Conservation (phyloP, 768 basidiomycete species). For the Multifurca ochricompacta region DNA sequence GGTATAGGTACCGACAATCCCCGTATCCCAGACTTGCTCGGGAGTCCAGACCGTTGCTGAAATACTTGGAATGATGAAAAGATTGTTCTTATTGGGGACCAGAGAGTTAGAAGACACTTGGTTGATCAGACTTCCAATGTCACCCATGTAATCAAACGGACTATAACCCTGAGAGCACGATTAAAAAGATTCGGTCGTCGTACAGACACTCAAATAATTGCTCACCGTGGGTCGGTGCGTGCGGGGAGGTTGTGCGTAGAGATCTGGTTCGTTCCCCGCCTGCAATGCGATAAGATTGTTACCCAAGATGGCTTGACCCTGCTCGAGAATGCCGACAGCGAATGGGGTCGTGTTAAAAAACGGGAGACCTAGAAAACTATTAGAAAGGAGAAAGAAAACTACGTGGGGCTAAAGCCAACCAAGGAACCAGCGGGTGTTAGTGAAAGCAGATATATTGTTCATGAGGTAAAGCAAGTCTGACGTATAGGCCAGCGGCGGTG, state of each 20-base stretch:
- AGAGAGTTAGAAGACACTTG: constrained; percentile 8
- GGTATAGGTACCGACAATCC: constrained; percentile 9
- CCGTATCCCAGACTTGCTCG: constrained; percentile 16
- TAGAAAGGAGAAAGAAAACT: neutral
- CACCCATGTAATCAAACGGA: constrained; percentile 29
- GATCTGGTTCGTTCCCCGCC: constrained; percentile 74
- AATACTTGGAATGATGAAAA: constrained; percentile 18
- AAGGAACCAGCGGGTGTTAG: constrained; percentile 61
- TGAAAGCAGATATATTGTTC: constrained; percentile 47
- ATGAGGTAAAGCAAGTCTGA: constrained; percentile 61
- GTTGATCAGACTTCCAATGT: constrained; percentile 19
- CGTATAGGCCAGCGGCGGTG: constrained; percentile 59
- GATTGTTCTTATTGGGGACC: neutral
- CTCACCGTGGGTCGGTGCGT: constrained; percentile 13
- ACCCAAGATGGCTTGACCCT: constrained; percentile 56
- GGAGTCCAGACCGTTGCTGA: constrained; percentile 12
- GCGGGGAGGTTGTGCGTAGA: constrained; percentile 37
- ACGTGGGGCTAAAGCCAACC: constrained; percentile 27
- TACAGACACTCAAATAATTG: neutral
- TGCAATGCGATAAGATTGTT: constrained; percentile 58
- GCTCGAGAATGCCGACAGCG: constrained; percentile 46
- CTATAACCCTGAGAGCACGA: neutral
- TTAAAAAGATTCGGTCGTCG: neutral
- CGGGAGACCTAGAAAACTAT: constrained; percentile 35
- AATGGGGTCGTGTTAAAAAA: constrained; percentile 58